A percentile compares a stretch with the other conserved stretches of the same genome.
These are phyloP conservation scores for Toxoplasma gondii DNA, from an alignment of 169 alveolate genomes.

Conservation along the genomic window DNA sequence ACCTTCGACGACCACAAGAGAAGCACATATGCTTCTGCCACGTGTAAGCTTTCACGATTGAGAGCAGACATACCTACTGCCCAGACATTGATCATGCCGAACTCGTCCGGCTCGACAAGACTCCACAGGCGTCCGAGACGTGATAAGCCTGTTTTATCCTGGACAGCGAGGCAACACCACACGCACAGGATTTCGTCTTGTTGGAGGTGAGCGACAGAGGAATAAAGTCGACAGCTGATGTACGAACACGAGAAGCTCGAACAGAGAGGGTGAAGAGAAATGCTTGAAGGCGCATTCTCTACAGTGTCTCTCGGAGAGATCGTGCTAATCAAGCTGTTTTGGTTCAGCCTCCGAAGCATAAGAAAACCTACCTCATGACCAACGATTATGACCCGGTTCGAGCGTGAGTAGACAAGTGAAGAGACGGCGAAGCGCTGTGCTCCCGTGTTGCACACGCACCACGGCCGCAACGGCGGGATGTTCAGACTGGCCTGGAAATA, in stretches of 20 bases:
- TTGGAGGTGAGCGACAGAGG: not conserved
- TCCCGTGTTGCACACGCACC: constrained; percentile 35
- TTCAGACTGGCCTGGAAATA: constrained; percentile 7
- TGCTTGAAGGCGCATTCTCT: no score
- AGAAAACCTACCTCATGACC: constrained; percentile 16
- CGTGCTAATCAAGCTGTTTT: no score
- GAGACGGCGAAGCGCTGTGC: constrained; percentile 42
- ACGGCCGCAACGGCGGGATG: constrained; percentile 18
- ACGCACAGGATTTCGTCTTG: not conserved
- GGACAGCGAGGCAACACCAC: not conserved
- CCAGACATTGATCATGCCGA: constrained; percentile 48
- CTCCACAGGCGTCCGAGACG: constrained; percentile 55
- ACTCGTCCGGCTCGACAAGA: constrained; percentile 53
- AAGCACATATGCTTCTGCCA: no score
- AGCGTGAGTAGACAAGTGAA: not conserved
- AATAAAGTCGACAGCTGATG: no score
- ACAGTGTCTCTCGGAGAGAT: no score
- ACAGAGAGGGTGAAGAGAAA: not conserved
- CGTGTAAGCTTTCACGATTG: no score
- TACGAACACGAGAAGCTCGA: not conserved
- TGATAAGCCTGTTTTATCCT: constrained; percentile 37
- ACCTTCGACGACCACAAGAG: no score
- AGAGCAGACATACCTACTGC: not conserved
- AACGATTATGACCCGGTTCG: not conserved
- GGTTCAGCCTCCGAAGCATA: not conserved